Evolutionary conservation across 2,329 filamentous ascomycete species (phyloP).

Genomic region (Trichocomaceae sp.): DNA sequence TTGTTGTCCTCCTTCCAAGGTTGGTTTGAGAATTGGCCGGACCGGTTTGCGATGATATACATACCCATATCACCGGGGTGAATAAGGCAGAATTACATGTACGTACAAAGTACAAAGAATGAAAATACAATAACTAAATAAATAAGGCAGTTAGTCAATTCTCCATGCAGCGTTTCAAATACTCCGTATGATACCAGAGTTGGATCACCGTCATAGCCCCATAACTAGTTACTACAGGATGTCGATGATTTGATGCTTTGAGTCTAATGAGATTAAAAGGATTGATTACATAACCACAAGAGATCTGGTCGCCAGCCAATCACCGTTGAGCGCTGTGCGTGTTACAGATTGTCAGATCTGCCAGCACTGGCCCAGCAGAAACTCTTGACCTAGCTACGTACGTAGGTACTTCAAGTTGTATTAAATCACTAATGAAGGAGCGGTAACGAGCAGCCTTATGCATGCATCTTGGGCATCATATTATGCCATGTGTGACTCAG

Average conservation of each 20-base stretch:
- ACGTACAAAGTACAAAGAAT: neutral
- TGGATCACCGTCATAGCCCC: no score
- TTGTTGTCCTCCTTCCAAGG: neutral
- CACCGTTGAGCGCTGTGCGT: neutral
- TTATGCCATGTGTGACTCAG: neutral
- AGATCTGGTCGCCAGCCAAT: conserved; percentile 2
- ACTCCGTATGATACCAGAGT: no score
- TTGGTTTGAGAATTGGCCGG: neutral
- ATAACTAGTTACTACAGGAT: no score
- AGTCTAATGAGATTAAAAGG: neutral
- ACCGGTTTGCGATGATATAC: neutral
- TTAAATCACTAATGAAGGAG: neutral
- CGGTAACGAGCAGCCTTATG: neutral
- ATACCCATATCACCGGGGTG: neutral
- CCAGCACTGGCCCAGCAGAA: no score
- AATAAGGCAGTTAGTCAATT: neutral
- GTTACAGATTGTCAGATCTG: neutral
- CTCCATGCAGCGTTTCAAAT: neutral
- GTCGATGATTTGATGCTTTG: neutral
- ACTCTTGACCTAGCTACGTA: no score
- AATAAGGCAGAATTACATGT: neutral
- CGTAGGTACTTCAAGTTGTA: neutral
- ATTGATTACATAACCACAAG: neutral
- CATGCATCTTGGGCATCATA: neutral
- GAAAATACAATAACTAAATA: no score